phyloP scores from a whole-genome alignment of 768 basidiomycete genomes.

The Chalciporus chontae region DNA sequence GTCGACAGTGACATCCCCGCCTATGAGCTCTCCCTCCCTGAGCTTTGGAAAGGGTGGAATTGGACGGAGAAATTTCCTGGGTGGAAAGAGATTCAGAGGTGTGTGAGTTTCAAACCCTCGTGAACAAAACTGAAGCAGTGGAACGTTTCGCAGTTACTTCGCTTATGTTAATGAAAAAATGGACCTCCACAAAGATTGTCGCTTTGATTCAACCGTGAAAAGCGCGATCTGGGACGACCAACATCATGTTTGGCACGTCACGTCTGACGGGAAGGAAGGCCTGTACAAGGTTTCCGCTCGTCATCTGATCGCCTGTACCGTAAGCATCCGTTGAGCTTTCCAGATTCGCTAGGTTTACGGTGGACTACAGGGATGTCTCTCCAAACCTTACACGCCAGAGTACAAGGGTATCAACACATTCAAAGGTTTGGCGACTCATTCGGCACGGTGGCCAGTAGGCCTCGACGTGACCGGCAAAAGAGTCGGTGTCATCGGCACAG shows the following conservation, averaged over 20 bases:
- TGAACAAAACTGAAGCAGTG: not conserved
- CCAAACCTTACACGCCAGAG: conserved; percentile 3
- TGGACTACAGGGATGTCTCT: not conserved
- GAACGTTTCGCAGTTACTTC: conserved; percentile 2
- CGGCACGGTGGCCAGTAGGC: conserved; percentile 7
- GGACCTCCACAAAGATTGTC: conserved; percentile 10
- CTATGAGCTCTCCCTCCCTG: conserved; percentile 8
- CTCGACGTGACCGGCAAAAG: conserved; percentile 5
- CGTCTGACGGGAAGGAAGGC: not conserved
- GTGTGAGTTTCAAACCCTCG: not conserved
- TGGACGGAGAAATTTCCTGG: conserved; percentile 11
- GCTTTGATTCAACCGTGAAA: conserved; percentile 11
- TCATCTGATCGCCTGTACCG: conserved; percentile 6
- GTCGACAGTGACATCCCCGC: conserved; percentile 8
- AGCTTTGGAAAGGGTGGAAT: conserved; percentile 13
- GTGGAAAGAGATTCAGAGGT: conserved; percentile 7
- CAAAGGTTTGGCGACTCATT: conserved; percentile 4
- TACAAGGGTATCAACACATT: conserved; percentile 4
- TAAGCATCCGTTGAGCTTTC: not conserved
- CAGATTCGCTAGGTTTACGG: not conserved
- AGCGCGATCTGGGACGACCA: conserved; percentile 9
- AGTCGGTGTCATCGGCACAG: conserved; percentile 8
- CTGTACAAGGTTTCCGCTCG: conserved; percentile 5
- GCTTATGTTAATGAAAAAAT: conserved; percentile 9
- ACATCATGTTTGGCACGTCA: conserved; percentile 7